Conservation (phyloP, 768 basidiomycete genomes). For the Leucocoprinus sp. region DNA sequence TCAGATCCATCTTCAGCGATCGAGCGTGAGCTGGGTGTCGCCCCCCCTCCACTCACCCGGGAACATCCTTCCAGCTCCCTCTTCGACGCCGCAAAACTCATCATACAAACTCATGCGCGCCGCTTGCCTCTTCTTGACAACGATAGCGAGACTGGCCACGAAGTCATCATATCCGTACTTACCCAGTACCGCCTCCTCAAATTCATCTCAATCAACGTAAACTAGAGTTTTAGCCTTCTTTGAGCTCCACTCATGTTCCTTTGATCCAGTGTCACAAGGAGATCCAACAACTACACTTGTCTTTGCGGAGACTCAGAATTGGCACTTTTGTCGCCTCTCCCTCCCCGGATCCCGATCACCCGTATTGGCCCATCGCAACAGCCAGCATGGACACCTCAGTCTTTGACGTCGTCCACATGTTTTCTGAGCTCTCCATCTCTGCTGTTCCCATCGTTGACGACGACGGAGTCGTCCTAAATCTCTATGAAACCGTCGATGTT, state of each 20-base stretch:
- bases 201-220: slow-evolving; percentile 94
- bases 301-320: slow-evolving; percentile 81
- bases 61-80: slow-evolving; percentile 86
- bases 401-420: slow-evolving; percentile 98
- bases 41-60: slow-evolving; percentile 80
- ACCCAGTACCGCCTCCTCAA: slow-evolving; percentile 98
- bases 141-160: slow-evolving; percentile 90
- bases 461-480: slow-evolving; percentile 86
- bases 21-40: slow-evolving; percentile 87
- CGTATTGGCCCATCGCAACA: slow-evolving; percentile 86
- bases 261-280: slow-evolving; percentile 70
- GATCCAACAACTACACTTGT: slow-evolving; percentile 69
- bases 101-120: slow-evolving; percentile 93
- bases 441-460: slow-evolving; percentile 95
- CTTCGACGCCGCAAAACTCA: slow-evolving; percentile 80
- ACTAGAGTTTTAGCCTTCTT: slow-evolving; percentile 19
- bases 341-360: slow-evolving; percentile 45
- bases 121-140: slow-evolving; percentile 89
- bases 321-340: slow-evolving; percentile 80
- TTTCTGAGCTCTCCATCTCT: slow-evolving; percentile 89
- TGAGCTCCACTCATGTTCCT: slow-evolving; percentile 4
- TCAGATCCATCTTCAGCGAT: slow-evolving; percentile 55
- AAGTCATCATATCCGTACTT: slow-evolving; percentile 91
- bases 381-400: slow-evolving; percentile 88
- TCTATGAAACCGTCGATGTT: slow-evolving; percentile 99